Percentiles rank a stretch among this genome's conserved stretches.
phyloP scores from a whole-genome alignment of 2,329 filamentous ascomycete genomes.

The Chrysosporium keratinophilum region DNA sequence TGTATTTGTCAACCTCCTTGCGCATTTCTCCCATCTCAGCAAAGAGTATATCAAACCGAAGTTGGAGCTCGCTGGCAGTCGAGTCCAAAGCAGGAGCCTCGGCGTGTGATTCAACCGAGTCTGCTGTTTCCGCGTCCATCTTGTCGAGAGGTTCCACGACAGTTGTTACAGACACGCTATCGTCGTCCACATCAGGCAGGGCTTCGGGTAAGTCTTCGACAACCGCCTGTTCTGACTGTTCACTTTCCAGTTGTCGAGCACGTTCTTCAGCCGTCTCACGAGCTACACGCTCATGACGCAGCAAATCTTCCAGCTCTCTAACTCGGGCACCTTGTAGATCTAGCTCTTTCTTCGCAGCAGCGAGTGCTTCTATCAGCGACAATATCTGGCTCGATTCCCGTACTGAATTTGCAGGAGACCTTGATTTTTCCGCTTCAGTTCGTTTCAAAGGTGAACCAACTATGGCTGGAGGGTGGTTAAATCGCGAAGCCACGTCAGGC shows the following conservation, averaged over 20 bases:
- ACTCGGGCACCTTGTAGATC: slow-evolving; percentile 72
- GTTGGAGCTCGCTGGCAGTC: slow-evolving; percentile 46
- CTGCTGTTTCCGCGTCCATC: slow-evolving; percentile 19
- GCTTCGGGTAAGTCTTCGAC: not conserved
- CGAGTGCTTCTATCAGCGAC: slow-evolving; percentile 73
- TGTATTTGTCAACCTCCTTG: slow-evolving; percentile 67
- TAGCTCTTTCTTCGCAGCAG: slow-evolving; percentile 73
- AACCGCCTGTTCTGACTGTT: slow-evolving; percentile 29
- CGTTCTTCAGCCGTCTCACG: slow-evolving; percentile 76
- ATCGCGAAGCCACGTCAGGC: slow-evolving; percentile 53
- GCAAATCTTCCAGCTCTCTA: slow-evolving; percentile 66
- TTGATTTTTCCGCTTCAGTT: slow-evolving; percentile 63
- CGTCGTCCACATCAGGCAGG: slow-evolving; percentile 9
- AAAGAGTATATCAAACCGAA: slow-evolving; percentile 64
- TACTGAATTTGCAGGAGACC: slow-evolving; percentile 40
- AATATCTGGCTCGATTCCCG: slow-evolving; percentile 64
- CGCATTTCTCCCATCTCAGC: slow-evolving; percentile 72
- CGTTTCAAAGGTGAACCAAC: slow-evolving; percentile 53
- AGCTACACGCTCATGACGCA: slow-evolving; percentile 69
- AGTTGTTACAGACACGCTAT: slow-evolving; percentile 8
- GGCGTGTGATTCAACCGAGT: slow-evolving; percentile 17
- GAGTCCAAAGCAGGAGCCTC: not conserved
- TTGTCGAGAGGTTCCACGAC: slow-evolving; percentile 15
- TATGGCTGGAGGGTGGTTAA: slow-evolving; percentile 36
- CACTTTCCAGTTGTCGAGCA: slow-evolving; percentile 58